phyloP scores from a whole-genome alignment of 257 asterid species.

The Petunia axillaris region DNA sequence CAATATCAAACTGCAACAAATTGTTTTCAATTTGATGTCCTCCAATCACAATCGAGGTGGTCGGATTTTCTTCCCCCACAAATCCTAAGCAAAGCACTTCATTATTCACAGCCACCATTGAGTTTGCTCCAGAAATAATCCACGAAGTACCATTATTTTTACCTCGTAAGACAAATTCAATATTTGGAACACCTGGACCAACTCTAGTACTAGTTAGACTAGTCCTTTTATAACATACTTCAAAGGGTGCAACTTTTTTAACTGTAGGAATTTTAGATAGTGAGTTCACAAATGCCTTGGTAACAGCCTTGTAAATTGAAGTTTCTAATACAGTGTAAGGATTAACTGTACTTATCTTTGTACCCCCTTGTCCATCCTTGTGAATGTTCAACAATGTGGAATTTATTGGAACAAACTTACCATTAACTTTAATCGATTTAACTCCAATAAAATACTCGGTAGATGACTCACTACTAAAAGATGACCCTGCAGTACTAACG shows the following conservation, averaged over 20 bases:
- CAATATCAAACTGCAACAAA: slow-evolving; percentile 56
- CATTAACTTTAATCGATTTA: slow-evolving; percentile 37
- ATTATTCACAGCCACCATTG: slow-evolving; percentile 45
- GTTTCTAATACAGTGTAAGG: slow-evolving; percentile 48
- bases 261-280: slow-evolving; percentile 41
- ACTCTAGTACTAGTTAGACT: slow-evolving; percentile 48
- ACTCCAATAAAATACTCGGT: slow-evolving; percentile 55
- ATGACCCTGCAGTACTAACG: slow-evolving; percentile 29
- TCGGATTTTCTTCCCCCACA: slow-evolving; percentile 33
- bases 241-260: slow-evolving; percentile 39
- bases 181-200: slow-evolving; percentile 50
- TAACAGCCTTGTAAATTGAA: slow-evolving; percentile 44
- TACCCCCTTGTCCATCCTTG: slow-evolving; percentile 46
- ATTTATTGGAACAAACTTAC: slow-evolving; percentile 34
- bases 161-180: slow-evolving; percentile 41
- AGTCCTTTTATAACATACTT: slow-evolving; percentile 38
- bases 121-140: slow-evolving; percentile 53
- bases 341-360: slow-evolving; percentile 52
- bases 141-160: slow-evolving; percentile 39
- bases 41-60: slow-evolving; percentile 42
- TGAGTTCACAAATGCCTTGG: slow-evolving; percentile 35
- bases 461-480: slow-evolving; percentile 35
- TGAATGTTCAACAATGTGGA: slow-evolving; percentile 32
- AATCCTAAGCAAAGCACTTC: slow-evolving; percentile 35
- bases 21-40: slow-evolving; percentile 57